phyloP scores from a whole-genome alignment of 352 stramenopile species.

The Thraustotheca clavata region DNA sequence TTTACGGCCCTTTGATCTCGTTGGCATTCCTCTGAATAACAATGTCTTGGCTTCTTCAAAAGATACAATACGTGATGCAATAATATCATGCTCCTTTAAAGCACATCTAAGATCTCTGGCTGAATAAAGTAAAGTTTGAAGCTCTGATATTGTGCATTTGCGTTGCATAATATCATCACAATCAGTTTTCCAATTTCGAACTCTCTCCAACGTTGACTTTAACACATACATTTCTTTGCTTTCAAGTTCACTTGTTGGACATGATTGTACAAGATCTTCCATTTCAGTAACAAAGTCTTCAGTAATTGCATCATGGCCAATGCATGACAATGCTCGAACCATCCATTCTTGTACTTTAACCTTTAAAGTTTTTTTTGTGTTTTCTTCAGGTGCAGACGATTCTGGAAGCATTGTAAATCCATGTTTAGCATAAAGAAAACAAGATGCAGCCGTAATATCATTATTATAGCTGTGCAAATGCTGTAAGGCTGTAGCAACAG shows the following conservation, averaged over 20 bases:
- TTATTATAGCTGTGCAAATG: conserved; percentile 78
- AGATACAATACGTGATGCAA: background rate
- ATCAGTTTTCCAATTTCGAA: conserved; percentile 20
- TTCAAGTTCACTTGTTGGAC: conserved; percentile 19
- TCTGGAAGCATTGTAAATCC: conserved; percentile 34
- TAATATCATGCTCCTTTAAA: background rate
- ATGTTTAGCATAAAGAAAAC: conserved; percentile 70
- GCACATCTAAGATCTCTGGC: conserved; percentile 8
- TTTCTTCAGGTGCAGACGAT: conserved; percentile 36
- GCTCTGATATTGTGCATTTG: conserved; percentile 9
- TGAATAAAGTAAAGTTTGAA: conserved; percentile 9
- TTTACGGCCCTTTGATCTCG: conserved; percentile 8
- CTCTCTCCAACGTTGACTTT: conserved; percentile 36
- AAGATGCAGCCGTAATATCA: conserved; percentile 65
- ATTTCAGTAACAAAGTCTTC: background rate
- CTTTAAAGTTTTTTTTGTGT: conserved; percentile 34
- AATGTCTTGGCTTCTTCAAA: conserved; percentile 6
- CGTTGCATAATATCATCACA: background rate
- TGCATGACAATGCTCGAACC: background rate
- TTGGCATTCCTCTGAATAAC: background rate
- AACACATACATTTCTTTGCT: conserved; percentile 53
- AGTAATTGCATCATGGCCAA: background rate
- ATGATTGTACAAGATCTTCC: background rate
- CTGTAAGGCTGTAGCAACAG: conserved; percentile 56
- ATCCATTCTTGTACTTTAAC: conserved; percentile 16